Base-by-base conservation (phyloP, 1,139 yeast species). In the Schwanniomyces etchellsii region DNA sequence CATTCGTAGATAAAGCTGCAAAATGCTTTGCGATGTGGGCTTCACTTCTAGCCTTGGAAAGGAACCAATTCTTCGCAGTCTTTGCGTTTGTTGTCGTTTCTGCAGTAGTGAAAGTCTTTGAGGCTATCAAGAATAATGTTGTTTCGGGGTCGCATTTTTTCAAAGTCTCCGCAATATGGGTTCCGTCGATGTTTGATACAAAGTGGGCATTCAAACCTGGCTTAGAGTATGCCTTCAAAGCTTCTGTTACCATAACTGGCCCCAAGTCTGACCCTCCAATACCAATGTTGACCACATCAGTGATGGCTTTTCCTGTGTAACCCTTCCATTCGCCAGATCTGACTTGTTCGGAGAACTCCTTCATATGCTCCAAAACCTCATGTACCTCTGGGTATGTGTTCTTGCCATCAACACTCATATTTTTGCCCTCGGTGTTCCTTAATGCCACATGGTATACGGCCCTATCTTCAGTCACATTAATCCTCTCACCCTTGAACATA, bases 201-300 rank as follows among this genome's bases (percentile, higher is more conserved):
- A 88, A 91, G 68, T 91, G 95, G 33, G 77, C 95, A 41, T 70
- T 64, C 49, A 91, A 70, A 38, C 79, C 83, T 40, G 80, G 78
- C 51, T 81, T 71, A 40, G 89, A 69, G 64, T 91, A 91, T 43
- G 84, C 80, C 71, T 89, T 91, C 57, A 91, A 76, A 23, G 98
- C 96, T 67, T 91, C 97, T 37, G 96, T 88, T 47, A 91, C 97
- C 98, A 91, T 91, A 35, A 91, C 97, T 30, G 98, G 98, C 49
- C 98, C 98, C 52, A 91, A 75, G 61, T 91, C 98, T 18, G 97
- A 88, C 46, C 98, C 98, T 55, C 98, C 98, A 56, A 91, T 91
- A 64, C 98, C 98, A 52, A 91, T 85, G 73, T 91, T 91, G 53
- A 91, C 97, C 37, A 91, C 80, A 54, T 88, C 95, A 47, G 93